Evolutionary conservation across 2,329 filamentous ascomycete genomes (phyloP).

Genomic region (Xylaria sp.): DNA sequence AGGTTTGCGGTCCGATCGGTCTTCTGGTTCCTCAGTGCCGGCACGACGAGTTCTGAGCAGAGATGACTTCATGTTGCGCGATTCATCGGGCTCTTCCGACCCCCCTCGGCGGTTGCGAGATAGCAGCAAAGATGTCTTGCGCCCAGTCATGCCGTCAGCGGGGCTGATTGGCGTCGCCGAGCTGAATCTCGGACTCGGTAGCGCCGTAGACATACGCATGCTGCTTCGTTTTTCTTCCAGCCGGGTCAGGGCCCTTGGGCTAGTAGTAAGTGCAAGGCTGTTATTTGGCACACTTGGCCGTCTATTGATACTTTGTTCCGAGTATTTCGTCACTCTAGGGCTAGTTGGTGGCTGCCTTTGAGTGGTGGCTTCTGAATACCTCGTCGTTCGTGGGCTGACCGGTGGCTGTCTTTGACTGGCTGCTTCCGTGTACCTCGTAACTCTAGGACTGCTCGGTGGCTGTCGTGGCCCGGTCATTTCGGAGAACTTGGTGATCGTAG

Average conservation of each 20-base stretch:
- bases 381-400: conserved; percentile 50
- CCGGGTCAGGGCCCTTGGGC: conserved; percentile 53
- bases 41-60: conserved; percentile 49
- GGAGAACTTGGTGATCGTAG: conserved; percentile 48
- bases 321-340: too few species aligned
- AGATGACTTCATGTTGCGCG: conserved; percentile 53
- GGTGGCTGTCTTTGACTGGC: too few species aligned
- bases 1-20: conserved; percentile 44
- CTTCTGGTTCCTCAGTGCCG: conserved; percentile 52
- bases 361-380: conserved; percentile 40
- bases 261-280: conserved; percentile 41
- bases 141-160: conserved; percentile 43
- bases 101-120: conserved; percentile 50
- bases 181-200: conserved; percentile 48
- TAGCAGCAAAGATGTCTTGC: conserved; percentile 58
- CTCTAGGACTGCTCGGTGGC: too few species aligned
- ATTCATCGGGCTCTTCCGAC: conserved; percentile 55
- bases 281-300: conserved; percentile 46
- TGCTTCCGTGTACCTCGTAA: too few species aligned
- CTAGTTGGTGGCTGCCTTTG: too few species aligned
- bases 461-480: conserved; percentile 40
- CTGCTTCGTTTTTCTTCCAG: conserved; percentile 57
- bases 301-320: conserved; percentile 43
- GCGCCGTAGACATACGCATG: conserved; percentile 47
- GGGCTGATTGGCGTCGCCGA: conserved; percentile 44